Evolutionary conservation across 73 alveolate species (phyloP).

Genomic region (Blepharisma japonicum): DNA sequence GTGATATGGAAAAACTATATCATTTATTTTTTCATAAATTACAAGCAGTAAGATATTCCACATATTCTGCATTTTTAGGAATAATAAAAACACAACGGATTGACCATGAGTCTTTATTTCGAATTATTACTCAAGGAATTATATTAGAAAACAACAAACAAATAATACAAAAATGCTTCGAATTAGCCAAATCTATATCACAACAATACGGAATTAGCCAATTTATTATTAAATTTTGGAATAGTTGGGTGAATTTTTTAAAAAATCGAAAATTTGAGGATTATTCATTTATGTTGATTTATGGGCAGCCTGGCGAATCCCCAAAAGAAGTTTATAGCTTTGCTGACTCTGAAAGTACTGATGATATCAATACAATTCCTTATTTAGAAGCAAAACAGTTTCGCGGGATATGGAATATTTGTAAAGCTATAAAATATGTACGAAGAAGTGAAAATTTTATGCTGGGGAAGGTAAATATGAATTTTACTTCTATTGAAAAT

Average conservation of each 20-base stretch:
- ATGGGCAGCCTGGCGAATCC: not conserved
- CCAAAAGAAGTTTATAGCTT: constrained; percentile 10
- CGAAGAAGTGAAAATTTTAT: not conserved
- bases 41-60: not conserved
- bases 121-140: not conserved
- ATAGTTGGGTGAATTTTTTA: not conserved
- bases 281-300: not conserved
- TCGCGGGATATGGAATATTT: constrained; percentile 2
- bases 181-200: not conserved
- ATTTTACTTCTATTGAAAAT: not conserved
- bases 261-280: not conserved
- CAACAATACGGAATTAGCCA: not conserved
- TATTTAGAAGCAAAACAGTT: not conserved
- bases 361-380: not conserved
- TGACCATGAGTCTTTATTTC: not conserved
- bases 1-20: not conserved
- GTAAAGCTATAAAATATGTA: not conserved
- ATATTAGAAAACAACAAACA: not conserved
- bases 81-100: not conserved
- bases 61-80: constrained; percentile 8
- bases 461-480: too few relatives aligned
- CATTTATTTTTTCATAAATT: not conserved
- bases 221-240: not conserved
- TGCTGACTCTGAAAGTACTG: not conserved
- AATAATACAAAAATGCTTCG: not conserved